Evolutionary conservation across 148 eudicot species (phyloP), one percentile per base, ranked within the genome.

Genomic region (Limonium bicolor): DNA sequence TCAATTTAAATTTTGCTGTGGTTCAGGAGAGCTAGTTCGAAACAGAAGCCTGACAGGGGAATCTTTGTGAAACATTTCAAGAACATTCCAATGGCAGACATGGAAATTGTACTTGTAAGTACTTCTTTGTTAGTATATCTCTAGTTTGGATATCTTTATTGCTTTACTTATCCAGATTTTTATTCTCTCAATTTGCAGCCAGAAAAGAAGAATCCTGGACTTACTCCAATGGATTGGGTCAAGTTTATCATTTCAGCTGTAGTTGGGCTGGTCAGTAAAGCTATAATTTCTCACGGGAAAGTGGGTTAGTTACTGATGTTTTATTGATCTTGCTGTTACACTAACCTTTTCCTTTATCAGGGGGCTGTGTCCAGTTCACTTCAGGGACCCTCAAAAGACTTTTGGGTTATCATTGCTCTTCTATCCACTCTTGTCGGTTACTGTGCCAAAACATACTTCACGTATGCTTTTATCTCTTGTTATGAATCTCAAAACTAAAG

Each of bases 171-270:
- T 26, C 8, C 19, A 19, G 48, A 23, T 16, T 10, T 41, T 11
- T 41, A 33, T 32, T 13, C 38, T 57, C 4, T 34, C 22, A 29
- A 63, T n/a, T 14, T 43, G 2, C 68, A 86, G 96, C 96, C 96
- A 22, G 96, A 86, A 67, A 86, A 86, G 73, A 82, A 73, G 52
- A 86, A 76, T 65, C 96, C 96, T 19, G 70, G 96, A 50, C 77
- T 86, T 56, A 86, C 94, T 2, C 96, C 96, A 11, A 73, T 86
- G 94, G 96, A 86, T 51, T 82, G 94, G 94, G 96, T 87, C 65
- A 82, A 67, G 63, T 87, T 87, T 61, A 77, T 87, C 53, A 57
- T 42, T 24, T 78, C 96, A 62, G 86, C 86, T 36, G 40, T 68
- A 7, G 70, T 86, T 71, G 95, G 95, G 58, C 77, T 86, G 80